Evolutionary conservation across 2,329 filamentous ascomycete genomes (phyloP).

Genomic region (Xylaria sp.): DNA sequence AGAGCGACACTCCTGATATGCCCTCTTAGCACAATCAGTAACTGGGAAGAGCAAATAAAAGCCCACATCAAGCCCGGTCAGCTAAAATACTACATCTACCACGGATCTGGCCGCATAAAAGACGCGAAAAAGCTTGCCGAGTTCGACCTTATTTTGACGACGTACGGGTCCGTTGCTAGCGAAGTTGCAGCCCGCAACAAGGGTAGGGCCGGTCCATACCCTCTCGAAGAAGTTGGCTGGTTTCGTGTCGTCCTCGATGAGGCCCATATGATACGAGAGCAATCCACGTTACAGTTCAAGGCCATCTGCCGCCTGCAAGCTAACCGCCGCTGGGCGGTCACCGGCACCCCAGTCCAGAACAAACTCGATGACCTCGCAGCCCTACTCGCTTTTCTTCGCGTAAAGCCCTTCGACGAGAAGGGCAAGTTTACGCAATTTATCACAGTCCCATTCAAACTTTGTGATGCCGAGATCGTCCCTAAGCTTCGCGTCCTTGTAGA

Average conservation of each 20-base stretch:
- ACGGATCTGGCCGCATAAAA: slow-evolving; percentile 76
- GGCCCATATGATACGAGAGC: slow-evolving; percentile 91
- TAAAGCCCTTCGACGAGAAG: slow-evolving; percentile 83
- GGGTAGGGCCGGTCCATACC: slow-evolving; percentile 60
- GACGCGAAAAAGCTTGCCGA: slow-evolving; percentile 68
- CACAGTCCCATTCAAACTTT: slow-evolving; percentile 81
- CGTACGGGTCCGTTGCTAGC: slow-evolving; percentile 84
- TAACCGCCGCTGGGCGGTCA: slow-evolving; percentile 91
- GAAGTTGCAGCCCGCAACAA: slow-evolving; percentile 70
- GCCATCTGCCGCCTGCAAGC: slow-evolving; percentile 80
- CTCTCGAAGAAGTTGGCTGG: slow-evolving; percentile 81
- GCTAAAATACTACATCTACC: slow-evolving; percentile 80
- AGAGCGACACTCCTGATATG: slow-evolving; percentile 85
- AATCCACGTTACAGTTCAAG: slow-evolving; percentile 78
- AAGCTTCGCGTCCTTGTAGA: slow-evolving; percentile 89
- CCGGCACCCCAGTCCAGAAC: slow-evolving; percentile 94
- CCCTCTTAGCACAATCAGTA: slow-evolving; percentile 86
- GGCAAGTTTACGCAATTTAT: slow-evolving; percentile 78
- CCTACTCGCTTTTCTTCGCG: slow-evolving; percentile 79
- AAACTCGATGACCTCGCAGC: slow-evolving; percentile 87
- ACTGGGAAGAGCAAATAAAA: slow-evolving; percentile 93
- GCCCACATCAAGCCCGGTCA: slow-evolving; percentile 70
- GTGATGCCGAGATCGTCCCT: slow-evolving; percentile 79
- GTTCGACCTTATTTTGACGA: slow-evolving; percentile 87
- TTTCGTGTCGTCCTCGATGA: slow-evolving; percentile 94